Percentiles rank a stretch among this genome's conserved stretches.
phyloP scores from a whole-genome alignment of 2,329 filamentous ascomycete species.

The Fusarium sulawesiense region DNA sequence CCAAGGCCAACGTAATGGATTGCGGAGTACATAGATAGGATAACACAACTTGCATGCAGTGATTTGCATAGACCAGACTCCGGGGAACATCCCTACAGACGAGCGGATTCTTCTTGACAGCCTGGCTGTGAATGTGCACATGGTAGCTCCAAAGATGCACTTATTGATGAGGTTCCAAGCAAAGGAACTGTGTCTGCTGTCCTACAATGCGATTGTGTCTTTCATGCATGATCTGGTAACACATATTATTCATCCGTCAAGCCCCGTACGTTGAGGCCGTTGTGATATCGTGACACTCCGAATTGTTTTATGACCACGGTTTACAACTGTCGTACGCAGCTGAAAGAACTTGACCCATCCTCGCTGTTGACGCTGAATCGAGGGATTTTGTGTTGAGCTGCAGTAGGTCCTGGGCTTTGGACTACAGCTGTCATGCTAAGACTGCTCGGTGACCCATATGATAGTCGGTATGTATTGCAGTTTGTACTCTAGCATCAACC shows the following conservation, averaged over 20 bases:
- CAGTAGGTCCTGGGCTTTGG: conserved; percentile 15
- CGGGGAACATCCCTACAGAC: conserved; percentile 14
- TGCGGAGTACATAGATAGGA: conserved; percentile 21
- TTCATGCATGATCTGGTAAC: conserved; percentile 32
- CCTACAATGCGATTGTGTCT: conserved; percentile 7
- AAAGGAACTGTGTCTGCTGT: conserved; percentile 14
- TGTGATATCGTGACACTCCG: background rate
- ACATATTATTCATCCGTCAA: conserved; percentile 9
- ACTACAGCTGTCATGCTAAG: conserved; percentile 5
- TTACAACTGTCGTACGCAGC: background rate
- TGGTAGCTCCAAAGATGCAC: conserved; percentile 9
- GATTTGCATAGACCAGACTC: background rate
- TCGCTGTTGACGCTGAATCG: conserved; percentile 15
- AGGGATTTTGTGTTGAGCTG: conserved; percentile 31
- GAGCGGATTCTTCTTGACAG: background rate
- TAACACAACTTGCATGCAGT: background rate
- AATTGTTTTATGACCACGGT: background rate
- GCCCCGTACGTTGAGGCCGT: background rate
- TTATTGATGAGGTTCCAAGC: background rate
- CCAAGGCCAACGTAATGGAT: conserved; percentile 37
- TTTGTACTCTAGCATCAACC: background rate
- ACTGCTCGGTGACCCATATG: conserved; percentile 18
- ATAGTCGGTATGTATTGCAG: conserved; percentile 8
- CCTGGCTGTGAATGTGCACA: background rate
- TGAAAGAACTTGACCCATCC: conserved; percentile 1